These are phyloP conservation scores for Yamadazyma triangularis DNA, from an alignment of 1,139 yeast species.

Conservation along the genomic window DNA sequence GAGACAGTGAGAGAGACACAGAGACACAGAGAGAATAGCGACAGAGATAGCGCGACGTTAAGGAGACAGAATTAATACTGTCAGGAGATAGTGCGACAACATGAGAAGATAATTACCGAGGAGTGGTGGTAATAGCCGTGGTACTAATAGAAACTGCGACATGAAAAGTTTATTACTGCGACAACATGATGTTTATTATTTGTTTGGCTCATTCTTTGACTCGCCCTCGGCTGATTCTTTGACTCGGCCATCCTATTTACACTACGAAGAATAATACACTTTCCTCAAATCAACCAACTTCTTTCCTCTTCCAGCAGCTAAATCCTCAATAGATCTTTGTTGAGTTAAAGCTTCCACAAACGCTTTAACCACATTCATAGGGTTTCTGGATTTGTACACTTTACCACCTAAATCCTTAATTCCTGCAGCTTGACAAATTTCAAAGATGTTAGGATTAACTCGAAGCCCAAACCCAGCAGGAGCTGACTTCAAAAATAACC, in stretches of 20 bases:
- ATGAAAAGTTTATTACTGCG: too few species aligned
- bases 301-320: constrained; percentile 92
- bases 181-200: neutral
- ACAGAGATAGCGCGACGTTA: too few species aligned
- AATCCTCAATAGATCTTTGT: constrained; percentile 79
- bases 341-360: constrained; percentile 79
- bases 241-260: too few species aligned
- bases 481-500: constrained; percentile 75
- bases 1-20: too few species aligned
- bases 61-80: too few species aligned
- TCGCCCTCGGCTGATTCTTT: too few species aligned
- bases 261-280: constrained; percentile 65
- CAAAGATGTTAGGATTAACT: constrained; percentile 87
- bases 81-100: neutral
- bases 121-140: neutral
- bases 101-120: neutral
- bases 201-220: constrained; percentile 3
- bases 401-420: constrained; percentile 91
- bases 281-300: constrained; percentile 90
- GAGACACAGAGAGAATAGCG: too few species aligned
- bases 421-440: constrained; percentile 92
- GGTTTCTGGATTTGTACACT: constrained; percentile 87
- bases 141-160: neutral
- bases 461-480: constrained; percentile 94
- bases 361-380: constrained; percentile 92